A percentile compares a stretch with the other conserved stretches of the same genome.
phyloP scores from a whole-genome alignment of 352 stramenopile species.

The Elongisporangium prolatum region DNA sequence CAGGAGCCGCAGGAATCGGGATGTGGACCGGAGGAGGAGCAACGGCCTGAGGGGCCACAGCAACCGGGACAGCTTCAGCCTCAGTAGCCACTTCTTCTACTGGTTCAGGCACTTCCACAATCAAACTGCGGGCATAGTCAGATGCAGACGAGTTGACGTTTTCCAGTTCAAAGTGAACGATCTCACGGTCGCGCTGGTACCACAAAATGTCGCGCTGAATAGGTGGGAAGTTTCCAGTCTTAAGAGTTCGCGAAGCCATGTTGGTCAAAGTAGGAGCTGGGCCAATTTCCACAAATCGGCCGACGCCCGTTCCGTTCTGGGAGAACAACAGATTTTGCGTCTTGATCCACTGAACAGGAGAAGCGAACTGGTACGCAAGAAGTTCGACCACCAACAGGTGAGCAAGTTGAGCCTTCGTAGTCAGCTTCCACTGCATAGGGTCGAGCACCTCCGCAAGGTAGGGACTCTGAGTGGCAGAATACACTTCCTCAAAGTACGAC shows the following conservation, averaged over 20 bases:
- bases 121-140: constrained; percentile 45
- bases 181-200: constrained; percentile 80
- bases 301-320: constrained; percentile 35
- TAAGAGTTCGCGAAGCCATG: constrained; percentile 77
- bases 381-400: constrained; percentile 83
- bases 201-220: constrained; percentile 67
- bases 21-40: constrained; percentile 22
- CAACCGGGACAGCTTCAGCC: constrained; percentile 16
- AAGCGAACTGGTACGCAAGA: constrained; percentile 87
- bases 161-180: constrained; percentile 75
- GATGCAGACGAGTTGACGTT: constrained; percentile 57
- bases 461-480: constrained; percentile 64
- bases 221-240: constrained; percentile 57
- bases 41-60: constrained; percentile 11
- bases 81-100: constrained; percentile 15
- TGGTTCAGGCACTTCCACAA: constrained; percentile 35
- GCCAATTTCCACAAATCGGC: constrained; percentile 82
- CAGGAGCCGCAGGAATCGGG: constrained; percentile 11
- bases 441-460: constrained; percentile 62
- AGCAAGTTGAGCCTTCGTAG: constrained; percentile 58
- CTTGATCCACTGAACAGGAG: constrained; percentile 88
- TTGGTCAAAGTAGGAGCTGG: constrained; percentile 77
- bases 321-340: constrained; percentile 78
- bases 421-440: constrained; percentile 65
- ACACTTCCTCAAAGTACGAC: constrained; percentile 74